phyloP scores from a whole-genome alignment of 257 asterid genomes.

The Primulina tabacum region DNA sequence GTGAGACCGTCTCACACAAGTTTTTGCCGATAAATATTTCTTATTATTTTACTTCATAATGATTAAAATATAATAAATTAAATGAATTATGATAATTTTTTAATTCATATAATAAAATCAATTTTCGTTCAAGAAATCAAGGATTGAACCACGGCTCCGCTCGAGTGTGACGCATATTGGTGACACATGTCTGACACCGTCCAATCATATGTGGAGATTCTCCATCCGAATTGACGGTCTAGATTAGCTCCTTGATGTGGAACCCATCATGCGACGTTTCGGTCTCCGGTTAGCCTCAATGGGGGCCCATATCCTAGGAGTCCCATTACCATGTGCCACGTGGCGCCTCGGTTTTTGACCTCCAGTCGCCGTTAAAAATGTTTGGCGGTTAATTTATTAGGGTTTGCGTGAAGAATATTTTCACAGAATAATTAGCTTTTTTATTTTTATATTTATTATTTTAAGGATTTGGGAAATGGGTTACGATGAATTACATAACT shows the following conservation, averaged over 20 bases:
- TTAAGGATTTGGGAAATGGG: no score
- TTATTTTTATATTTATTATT: no score
- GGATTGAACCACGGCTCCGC: slow-evolving; percentile 10
- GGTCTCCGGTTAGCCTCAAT: slow-evolving; percentile 17
- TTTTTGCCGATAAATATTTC: no score
- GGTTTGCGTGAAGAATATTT: slow-evolving; percentile 1
- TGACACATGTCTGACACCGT: slow-evolving; percentile 28
- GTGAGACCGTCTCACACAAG: no score
- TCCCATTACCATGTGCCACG: slow-evolving; percentile 16
- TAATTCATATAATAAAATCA: no score
- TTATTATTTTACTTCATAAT: no score
- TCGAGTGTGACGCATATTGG: slow-evolving; percentile 33
- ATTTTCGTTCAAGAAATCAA: no score
- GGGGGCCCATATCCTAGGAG: not conserved
- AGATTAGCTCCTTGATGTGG: slow-evolving; percentile 23
- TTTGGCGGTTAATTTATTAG: not conserved
- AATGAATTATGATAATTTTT: no score
- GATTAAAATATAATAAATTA: no score
- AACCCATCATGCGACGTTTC: slow-evolving; percentile 29
- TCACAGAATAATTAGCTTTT: not conserved
- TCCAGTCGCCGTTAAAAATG: not conserved
- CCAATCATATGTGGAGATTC: slow-evolving; percentile 26
- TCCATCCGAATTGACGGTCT: slow-evolving; percentile 28
- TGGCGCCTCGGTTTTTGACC: not conserved
- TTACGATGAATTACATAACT: no score